Evolutionary conservation across 2,329 filamentous ascomycete species (phyloP).

Genomic region (Penicillium sp.): DNA sequence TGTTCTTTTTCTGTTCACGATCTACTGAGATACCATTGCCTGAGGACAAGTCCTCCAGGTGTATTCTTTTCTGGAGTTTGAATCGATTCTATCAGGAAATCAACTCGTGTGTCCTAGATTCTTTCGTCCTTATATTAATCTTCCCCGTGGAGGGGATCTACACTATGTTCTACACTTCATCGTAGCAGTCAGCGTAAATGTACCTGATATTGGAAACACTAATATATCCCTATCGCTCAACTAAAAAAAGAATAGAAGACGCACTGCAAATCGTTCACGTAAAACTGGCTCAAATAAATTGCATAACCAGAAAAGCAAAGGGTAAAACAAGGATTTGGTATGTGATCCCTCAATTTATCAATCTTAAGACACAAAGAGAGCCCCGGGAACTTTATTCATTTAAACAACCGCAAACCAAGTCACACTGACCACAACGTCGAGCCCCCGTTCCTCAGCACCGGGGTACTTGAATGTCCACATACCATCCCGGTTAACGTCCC

Average conservation of each 20-base stretch:
- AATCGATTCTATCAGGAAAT: background rate
- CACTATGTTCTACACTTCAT: background rate
- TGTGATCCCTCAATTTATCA: background rate
- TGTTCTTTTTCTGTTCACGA: background rate
- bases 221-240: background rate
- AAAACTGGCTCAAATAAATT: background rate
- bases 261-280: background rate
- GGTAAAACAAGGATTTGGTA: background rate
- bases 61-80: background rate
- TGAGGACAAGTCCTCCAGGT: background rate
- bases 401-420: slow-evolving; percentile 42
- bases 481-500: slow-evolving; percentile 53
- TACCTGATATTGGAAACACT: background rate
- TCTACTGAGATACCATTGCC: background rate
- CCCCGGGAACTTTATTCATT: background rate
- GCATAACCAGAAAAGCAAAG: background rate
- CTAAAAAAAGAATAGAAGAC: background rate
- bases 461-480: slow-evolving; percentile 56
- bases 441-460: slow-evolving; percentile 46
- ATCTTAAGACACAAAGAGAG: background rate
- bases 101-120: background rate
- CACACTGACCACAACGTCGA: slow-evolving; percentile 52
- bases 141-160: background rate
- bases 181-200: background rate
- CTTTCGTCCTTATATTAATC: background rate